These are phyloP conservation scores for Diplogelasinospora grovesii DNA, from an alignment of 495 filamentous ascomycete species.

Conservation along the genomic window DNA sequence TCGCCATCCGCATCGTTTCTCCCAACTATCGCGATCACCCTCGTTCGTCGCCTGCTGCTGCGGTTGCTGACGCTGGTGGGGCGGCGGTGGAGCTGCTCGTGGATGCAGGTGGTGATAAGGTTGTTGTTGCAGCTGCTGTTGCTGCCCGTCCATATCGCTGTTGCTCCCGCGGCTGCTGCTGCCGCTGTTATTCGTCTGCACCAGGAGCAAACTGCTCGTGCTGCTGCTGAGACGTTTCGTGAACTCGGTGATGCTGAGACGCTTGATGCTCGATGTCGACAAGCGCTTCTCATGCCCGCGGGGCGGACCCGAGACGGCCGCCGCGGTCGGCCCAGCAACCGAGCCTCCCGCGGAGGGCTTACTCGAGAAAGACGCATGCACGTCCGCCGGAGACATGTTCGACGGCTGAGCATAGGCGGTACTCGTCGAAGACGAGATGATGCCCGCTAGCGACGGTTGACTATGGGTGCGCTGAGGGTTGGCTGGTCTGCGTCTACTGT, in stretches of 20 bases:
- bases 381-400: neutral
- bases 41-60: conserved; percentile 14
- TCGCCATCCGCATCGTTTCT: conserved; percentile 39
- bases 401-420: neutral
- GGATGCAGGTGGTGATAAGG: conserved; percentile 18
- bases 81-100: conserved; percentile 9
- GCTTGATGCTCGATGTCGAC: conserved; percentile 39
- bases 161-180: conserved; percentile 41
- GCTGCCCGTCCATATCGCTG: conserved; percentile 31
- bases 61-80: conserved; percentile 5
- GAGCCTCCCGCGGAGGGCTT: conserved; percentile 8
- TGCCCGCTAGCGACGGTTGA: conserved; percentile 34
- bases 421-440: conserved; percentile 11
- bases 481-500: conserved; percentile 24
- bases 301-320: conserved; percentile 12
- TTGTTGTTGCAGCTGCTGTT: conserved; percentile 14
- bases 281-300: conserved; percentile 33
- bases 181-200: conserved; percentile 44
- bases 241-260: conserved; percentile 49
- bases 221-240: conserved; percentile 46
- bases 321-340: conserved; percentile 14
- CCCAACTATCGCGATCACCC: conserved; percentile 12
- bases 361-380: neutral
- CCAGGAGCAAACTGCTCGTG: conserved; percentile 46
- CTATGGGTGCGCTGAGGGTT: conserved; percentile 38